Evolutionary conservation across 1,284 basidiomycete genomes (phyloP), one percentile per base, ranked within the genome.

Genomic region (Cerrena zonata): DNA sequence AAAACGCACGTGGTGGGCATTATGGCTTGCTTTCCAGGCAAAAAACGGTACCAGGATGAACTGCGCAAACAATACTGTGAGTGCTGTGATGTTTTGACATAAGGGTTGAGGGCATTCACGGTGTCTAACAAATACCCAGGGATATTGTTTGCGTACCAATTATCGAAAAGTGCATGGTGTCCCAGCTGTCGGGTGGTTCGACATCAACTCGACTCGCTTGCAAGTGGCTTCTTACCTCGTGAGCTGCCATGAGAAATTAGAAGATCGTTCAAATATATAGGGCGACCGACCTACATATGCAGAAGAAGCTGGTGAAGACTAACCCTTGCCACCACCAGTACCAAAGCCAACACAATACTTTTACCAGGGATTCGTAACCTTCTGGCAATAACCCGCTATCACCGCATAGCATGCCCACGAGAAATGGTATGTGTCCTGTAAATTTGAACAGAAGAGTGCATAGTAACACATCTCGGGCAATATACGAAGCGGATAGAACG

Each of bases 31-130:
- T 41, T 78, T 69, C 79, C 79, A 80, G 21, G 78, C 68, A 58
- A 74, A 79, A 60, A 78, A 81, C 4, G 79, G 78, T 5, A 75
- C 73, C 23, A 81, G 64, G 41, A 80, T 68, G 57, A 75, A 75
- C 72, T 66, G 36, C 4, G 10, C 4, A 47, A 12, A 34, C 19
- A 18, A 22, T 45, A 22, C 15, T 24, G 48, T 22, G 46, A 49
- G 30, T 48, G 37, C 39, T 40, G 49, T 53, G 38, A 15, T 38
- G 45, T 5, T 23, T 18, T 19, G 13, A 30, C 26, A 39, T 4
- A 13, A 23, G 19, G 7, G 45, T 23, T 10, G 38, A 47, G 46
- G 38, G 48, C 15, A 58, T 64, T 53, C 59, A 75, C 74, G 57
- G 75, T 71, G 56, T 78, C 74, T 39, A 76, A 56, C 13, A 58